Base-by-base conservation (phyloP, 768 basidiomycete species). In the Agrocybe pediades region DNA sequence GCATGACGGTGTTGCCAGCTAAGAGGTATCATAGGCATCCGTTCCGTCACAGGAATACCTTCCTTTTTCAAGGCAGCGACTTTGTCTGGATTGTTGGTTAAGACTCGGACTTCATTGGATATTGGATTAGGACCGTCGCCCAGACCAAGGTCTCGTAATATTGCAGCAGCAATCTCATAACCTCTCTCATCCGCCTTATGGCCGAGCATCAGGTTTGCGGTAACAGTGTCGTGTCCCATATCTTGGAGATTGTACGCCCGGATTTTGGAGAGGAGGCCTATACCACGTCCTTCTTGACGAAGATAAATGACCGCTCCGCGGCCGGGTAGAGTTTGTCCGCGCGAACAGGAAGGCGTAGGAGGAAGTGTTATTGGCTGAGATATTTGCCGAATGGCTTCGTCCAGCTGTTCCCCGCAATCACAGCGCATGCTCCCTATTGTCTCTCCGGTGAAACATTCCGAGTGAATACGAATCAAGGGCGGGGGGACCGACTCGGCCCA, bases 1-100 rank as follows among this genome's bases (percentile, higher is more conserved):
- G 71, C 64, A 41, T 73, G 69, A 51, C 74, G 68, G 55, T 75
- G 61, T 66, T 79, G 75, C 96, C 97, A 99, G 59, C 88, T 88
- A 51, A 93, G 78, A 16, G 97, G 97, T 9, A 98, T 85, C 96
- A 99, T 98, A 42, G 90, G 80, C 6, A 98, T 91, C 13, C 95
- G 83, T 70, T 98, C 94, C 3, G 77, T 75, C 17, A 99, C 83
- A 16, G 68, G 72, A 48, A 99, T 78, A 8, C 93, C 91, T 69
- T 98, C 96, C 62, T 77, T 80, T 70, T 88, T 82, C 61, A 98
- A 72, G 41, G 95, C 94, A 57, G 84, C 80, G 39, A 99, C 88
- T 74, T 99, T 99, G 72, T 95, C 95, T 9, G 97, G 97, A 71
- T 99, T 99, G 72, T 99, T 99, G 54, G 97, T 99, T 71, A 99